These are phyloP conservation scores for Emericellopsis atlantica DNA, from an alignment of 2,329 filamentous ascomycete species.

Conservation along the genomic window DNA sequence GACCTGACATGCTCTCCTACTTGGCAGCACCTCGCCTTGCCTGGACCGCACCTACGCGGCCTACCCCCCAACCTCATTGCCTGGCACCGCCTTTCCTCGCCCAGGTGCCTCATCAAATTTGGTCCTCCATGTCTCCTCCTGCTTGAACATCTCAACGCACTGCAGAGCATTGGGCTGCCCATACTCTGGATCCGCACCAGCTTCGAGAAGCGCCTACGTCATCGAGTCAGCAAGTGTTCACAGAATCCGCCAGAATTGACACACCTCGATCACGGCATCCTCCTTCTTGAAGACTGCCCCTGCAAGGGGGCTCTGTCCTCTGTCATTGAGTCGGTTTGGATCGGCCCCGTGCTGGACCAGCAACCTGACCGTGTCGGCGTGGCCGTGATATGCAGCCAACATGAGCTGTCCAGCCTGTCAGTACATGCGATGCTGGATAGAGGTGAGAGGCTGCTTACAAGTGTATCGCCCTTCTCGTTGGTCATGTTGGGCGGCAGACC, in stretches of 20 bases:
- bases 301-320: constrained; percentile 55
- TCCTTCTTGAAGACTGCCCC: constrained; percentile 65
- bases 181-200: constrained; percentile 40
- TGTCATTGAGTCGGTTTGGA: constrained; percentile 54
- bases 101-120: constrained; percentile 37
- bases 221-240: neutral
- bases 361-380: constrained; percentile 44
- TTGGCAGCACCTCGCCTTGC: no score
- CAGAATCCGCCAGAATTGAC: constrained; percentile 1
- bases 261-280: constrained; percentile 46
- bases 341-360: constrained; percentile 52
- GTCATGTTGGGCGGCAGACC: constrained; percentile 59
- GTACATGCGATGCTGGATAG: neutral
- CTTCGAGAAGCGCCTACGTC: constrained; percentile 30
- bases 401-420: constrained; percentile 38
- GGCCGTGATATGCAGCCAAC: constrained; percentile 60
- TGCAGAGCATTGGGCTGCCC: constrained; percentile 35
- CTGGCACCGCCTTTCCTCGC: constrained; percentile 24
- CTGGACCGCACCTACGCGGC: no score
- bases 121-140: constrained; percentile 33
- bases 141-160: constrained; percentile 38
- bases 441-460: constrained; percentile 27
- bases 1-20: no score
- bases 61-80: no score
- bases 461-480: constrained; percentile 61